Evolutionary conservation across 148 eudicot species (phyloP), one percentile per base, ranked within the genome.

Genomic region (Pharnaceum exiguum): DNA sequence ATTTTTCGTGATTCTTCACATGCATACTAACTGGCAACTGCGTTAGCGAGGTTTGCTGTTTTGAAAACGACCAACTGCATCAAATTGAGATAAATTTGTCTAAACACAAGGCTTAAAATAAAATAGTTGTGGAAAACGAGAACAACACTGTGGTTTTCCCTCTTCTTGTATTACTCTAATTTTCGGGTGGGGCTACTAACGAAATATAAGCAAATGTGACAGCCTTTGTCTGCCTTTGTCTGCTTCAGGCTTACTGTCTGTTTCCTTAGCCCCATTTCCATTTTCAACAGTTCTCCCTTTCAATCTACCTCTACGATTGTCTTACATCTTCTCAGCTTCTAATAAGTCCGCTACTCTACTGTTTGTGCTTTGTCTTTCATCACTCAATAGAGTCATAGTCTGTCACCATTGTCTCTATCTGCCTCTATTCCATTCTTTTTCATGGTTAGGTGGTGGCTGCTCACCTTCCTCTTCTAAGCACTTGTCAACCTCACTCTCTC

Each of bases 381-480:
- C n/a, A n/a, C n/a, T n/a, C n/a, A n/a, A n/a, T n/a, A n/a, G n/a
- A n/a, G n/a, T 18, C 38, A 51, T 9, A 23, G 2, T 55, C 60
- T 62, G 55, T 58, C 62, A 46, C 1, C 35, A 29, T 17, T 52
- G 39, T 69, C 35, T 53, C 55, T 46, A 28, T n/a, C 38, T 25
- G 7, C 28, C 15, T n/a, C 33, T 26, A 25, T 36, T 10, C n/a
- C n/a, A n/a, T n/a, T n/a, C n/a, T n/a, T 17, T 55, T 28, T 23
- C 11, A 30, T 51, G 22, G 74, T 68, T 85, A 52, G 87, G 87
- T 83, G 67, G 62, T 3, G 78, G 59, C 84, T 81, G 97, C 58
- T 89, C 84, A 83, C 74, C 90, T 49, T 76, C 77, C 79, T 69
- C 71, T 72, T 77, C 65, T 68, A 76, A 70, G 63, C n/a, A n/a